Evolutionary conservation across 805 yeast species (phyloP).

Genomic region (Metschnikowia cubensis): DNA sequence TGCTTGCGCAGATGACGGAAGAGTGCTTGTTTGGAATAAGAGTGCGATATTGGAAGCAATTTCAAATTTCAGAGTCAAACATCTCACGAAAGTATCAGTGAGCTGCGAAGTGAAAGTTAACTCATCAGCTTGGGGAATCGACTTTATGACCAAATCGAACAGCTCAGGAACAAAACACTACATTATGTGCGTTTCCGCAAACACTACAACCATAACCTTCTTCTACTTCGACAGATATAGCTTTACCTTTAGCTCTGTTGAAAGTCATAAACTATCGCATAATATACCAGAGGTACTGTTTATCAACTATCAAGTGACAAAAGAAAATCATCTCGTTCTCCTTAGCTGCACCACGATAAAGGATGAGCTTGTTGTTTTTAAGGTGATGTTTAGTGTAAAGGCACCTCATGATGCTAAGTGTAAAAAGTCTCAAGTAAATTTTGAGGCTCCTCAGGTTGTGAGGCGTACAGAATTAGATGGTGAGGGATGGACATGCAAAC

Average conservation of each 20-base stretch:
- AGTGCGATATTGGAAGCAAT: constrained; percentile 23
- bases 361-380: constrained; percentile 42
- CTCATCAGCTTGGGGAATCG: constrained; percentile 63
- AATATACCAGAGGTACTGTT: constrained; percentile 54
- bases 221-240: constrained; percentile 31
- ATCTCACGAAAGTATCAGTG: constrained; percentile 18
- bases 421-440: constrained; percentile 12
- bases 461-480: constrained; percentile 18
- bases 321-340: constrained; percentile 23
- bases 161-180: constrained; percentile 20
- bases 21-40: constrained; percentile 36
- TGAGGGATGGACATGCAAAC: constrained; percentile 52
- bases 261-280: constrained; percentile 44
- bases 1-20: constrained; percentile 55
- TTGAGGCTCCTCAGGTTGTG: constrained; percentile 27
- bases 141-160: constrained; percentile 27
- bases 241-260: constrained; percentile 27
- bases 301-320: constrained; percentile 19
- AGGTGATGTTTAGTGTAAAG: constrained; percentile 25
- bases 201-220: constrained; percentile 44
- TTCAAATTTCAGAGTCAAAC: neutral
- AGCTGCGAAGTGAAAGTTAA: constrained; percentile 23
- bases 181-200: constrained; percentile 50
- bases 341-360: constrained; percentile 42
- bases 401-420: neutral